Conservation (phyloP, 306 rosid genomes). For the Citrullus amarus region DNA sequence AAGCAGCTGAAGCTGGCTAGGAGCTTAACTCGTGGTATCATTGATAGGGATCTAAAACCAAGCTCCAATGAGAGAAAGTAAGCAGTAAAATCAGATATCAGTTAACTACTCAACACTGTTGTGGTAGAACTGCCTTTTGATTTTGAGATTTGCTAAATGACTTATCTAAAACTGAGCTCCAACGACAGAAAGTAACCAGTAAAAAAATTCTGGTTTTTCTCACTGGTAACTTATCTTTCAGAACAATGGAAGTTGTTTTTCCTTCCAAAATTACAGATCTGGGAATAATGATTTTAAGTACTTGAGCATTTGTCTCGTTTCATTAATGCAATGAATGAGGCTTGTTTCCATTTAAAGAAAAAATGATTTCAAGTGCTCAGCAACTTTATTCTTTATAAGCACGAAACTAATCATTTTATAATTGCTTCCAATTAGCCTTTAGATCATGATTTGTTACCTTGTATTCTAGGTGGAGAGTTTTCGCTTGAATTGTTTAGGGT, state of each 20-base stretch:
- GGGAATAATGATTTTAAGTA: background rate
- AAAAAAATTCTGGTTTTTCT: background rate
- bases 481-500: background rate
- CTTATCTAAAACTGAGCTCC: slow-evolving; percentile 67
- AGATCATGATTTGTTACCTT: background rate
- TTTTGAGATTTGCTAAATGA: background rate
- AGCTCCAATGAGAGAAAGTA: slow-evolving; percentile 92
- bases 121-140: background rate
- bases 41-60: slow-evolving; percentile 94
- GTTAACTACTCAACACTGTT: background rate
- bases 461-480: background rate
- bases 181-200: slow-evolving; percentile 74
- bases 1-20: slow-evolving; percentile 93
- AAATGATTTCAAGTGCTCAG: background rate
- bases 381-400: background rate
- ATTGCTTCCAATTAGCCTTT: background rate
- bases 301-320: no score
- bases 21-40: slow-evolving; percentile 93
- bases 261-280: background rate
- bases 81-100: slow-evolving; percentile 20
- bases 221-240: background rate
- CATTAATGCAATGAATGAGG: no score
- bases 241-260: background rate
- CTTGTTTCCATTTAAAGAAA: no score
- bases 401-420: background rate